These are phyloP conservation scores for Lodderomyces orthopsilosis DNA, from an alignment of 1,139 yeast genomes.

Conservation along the genomic window DNA sequence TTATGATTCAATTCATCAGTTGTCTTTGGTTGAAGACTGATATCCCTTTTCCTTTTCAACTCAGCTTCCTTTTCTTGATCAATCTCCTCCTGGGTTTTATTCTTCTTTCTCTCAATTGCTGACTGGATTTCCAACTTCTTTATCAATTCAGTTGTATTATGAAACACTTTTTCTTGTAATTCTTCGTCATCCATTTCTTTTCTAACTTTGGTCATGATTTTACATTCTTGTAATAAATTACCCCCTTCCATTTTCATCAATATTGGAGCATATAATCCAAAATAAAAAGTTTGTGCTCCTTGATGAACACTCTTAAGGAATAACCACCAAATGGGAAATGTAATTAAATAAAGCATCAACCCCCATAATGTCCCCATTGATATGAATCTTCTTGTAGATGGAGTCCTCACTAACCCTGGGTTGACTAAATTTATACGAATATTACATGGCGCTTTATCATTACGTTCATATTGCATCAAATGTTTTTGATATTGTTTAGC, in stretches of 20 bases:
- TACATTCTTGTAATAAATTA: constrained; percentile 69
- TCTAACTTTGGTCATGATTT: constrained; percentile 56
- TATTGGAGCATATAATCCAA: constrained; percentile 71
- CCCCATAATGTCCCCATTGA: constrained; percentile 79
- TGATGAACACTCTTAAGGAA: constrained; percentile 68
- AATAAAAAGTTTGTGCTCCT: constrained; percentile 78
- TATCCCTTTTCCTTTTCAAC: constrained; percentile 23
- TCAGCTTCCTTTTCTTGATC: constrained; percentile 19
- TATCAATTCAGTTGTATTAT: constrained; percentile 57
- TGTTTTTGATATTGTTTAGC: constrained; percentile 73
- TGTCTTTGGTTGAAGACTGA: constrained; percentile 30
- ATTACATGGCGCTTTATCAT: constrained; percentile 67
- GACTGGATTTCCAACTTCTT: constrained; percentile 62
- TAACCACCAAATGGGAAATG: constrained; percentile 82
- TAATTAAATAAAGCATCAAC: constrained; percentile 58
- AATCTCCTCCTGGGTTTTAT: constrained; percentile 21
- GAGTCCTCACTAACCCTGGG: constrained; percentile 89
- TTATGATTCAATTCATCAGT: constrained; percentile 37
- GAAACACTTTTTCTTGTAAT: constrained; percentile 61
- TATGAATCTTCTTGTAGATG: constrained; percentile 74
- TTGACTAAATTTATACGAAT: constrained; percentile 76
- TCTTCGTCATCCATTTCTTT: constrained; percentile 60
- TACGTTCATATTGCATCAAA: constrained; percentile 52
- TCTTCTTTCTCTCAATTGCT: constrained; percentile 59
- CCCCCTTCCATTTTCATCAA: constrained; percentile 61